Percentiles rank a stretch among this genome's conserved stretches.
These are phyloP conservation scores for Berberis thunbergii DNA, from an alignment of 164 flowering plant genomes.

Conservation along the genomic window DNA sequence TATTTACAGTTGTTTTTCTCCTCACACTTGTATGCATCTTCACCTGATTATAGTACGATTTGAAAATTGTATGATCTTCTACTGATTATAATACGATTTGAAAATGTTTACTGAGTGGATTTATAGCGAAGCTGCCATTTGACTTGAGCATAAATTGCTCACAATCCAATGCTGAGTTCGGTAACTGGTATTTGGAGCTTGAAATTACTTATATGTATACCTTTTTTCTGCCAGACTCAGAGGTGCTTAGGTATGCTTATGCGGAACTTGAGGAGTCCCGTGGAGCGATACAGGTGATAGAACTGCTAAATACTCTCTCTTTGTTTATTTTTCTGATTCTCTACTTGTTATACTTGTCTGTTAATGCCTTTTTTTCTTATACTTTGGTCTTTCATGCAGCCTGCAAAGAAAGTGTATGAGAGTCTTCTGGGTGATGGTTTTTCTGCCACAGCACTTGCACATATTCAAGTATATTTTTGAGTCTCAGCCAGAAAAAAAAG, in stretches of 20 bases:
- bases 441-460: conserved; percentile 64
- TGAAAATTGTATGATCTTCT: too few species aligned
- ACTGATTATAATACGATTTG: too few species aligned
- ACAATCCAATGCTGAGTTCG: too few species aligned
- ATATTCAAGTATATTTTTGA: conserved; percentile 57
- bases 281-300: conserved; percentile 66
- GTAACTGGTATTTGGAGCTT: too few species aligned
- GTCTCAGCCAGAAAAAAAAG: too few species aligned
- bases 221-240: conserved; percentile 43
- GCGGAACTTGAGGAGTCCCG: conserved; percentile 97
- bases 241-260: conserved; percentile 83
- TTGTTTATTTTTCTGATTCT: not conserved
- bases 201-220: not conserved
- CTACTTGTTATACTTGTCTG: not conserved
- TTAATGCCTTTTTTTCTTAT: too few species aligned
- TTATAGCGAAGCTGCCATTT: too few species aligned
- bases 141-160: too few species aligned
- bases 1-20: conserved; percentile 15
- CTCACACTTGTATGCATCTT: not conserved
- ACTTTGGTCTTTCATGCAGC: conserved; percentile 36
- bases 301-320: not conserved
- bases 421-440: conserved; percentile 64
- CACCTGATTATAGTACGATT: too few species aligned
- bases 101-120: too few species aligned
- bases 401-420: conserved; percentile 86